Conservation (phyloP, 495 filamentous ascomycete genomes). For the Penicillium roqueforti region DNA sequence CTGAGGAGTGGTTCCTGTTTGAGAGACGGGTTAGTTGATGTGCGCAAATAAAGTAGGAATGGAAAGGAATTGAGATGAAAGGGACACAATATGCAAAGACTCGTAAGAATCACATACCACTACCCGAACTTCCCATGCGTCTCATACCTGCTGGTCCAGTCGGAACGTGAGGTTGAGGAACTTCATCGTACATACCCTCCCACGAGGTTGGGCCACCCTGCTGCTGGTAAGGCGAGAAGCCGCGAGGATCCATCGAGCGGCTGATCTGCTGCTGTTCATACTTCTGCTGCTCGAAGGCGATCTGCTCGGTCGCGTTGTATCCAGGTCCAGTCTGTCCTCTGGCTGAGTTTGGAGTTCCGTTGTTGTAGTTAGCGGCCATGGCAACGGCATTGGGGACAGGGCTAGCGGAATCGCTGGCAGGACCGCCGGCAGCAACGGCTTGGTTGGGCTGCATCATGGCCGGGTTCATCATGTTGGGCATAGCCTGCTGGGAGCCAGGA, state of each 20-base stretch:
- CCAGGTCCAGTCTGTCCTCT: conserved; percentile 42
- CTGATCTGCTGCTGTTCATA: conserved; percentile 70
- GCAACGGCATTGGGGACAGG: conserved; percentile 9
- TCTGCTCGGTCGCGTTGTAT: conserved; percentile 71
- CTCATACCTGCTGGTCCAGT: conserved; percentile 50
- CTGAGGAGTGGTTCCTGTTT: conserved; percentile 45
- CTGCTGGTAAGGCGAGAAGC: conserved; percentile 49
- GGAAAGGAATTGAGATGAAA: background rate
- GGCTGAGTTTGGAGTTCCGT: conserved; percentile 8
- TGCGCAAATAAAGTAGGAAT: background rate
- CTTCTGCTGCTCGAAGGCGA: conserved; percentile 83
- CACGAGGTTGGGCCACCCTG: conserved; percentile 71
- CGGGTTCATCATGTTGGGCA: conserved; percentile 54
- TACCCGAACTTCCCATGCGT: conserved; percentile 47
- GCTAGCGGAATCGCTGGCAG: conserved; percentile 16
- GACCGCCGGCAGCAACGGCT: conserved; percentile 12
- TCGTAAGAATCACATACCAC: conserved; percentile 36
- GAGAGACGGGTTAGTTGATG: conserved; percentile 14
- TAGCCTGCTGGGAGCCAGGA: conserved; percentile 33
- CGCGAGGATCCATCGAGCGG: conserved; percentile 41
- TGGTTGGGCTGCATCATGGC: conserved; percentile 69
- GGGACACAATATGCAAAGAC: conserved; percentile 2
- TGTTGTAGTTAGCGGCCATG: conserved; percentile 26
- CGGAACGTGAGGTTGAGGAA: conserved; percentile 75
- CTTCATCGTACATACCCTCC: conserved; percentile 99